Percentiles rank a stretch among this genome's conserved stretches.
phyloP scores from a whole-genome alignment of 164 flowering plant species.

The Piper betle region DNA sequence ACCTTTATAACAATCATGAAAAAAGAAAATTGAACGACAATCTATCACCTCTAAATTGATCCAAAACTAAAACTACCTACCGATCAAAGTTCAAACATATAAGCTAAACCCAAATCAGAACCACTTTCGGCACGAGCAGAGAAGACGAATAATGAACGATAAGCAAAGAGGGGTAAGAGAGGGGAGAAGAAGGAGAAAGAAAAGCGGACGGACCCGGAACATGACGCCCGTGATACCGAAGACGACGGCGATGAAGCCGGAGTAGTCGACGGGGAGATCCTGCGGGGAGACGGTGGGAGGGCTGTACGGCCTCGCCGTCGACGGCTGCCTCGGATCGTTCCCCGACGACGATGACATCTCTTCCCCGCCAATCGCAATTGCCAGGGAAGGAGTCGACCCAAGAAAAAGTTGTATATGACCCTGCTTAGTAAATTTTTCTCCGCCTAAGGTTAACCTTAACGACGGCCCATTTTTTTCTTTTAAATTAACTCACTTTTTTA shows the following conservation, averaged over 20 bases:
- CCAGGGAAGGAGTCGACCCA: too few species aligned
- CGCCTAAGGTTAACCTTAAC: too few species aligned
- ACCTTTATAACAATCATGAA: not conserved
- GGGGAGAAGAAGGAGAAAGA: not conserved
- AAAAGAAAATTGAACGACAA: not conserved
- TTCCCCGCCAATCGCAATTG: not conserved
- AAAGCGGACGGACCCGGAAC: too few species aligned
- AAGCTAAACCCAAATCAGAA: constrained; percentile 83
- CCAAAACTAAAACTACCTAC: constrained; percentile 25
- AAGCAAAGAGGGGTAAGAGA: too few species aligned
- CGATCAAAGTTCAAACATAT: constrained; percentile 72
- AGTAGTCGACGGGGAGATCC: too few species aligned
- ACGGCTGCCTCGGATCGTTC: constrained; percentile 81
- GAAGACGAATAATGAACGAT: constrained; percentile 29
- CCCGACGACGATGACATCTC: constrained; percentile 4
- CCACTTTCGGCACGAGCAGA: constrained; percentile 66
- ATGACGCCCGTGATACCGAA: too few species aligned
- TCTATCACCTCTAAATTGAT: not conserved
- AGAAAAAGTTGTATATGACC: too few species aligned
- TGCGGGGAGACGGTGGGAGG: too few species aligned
- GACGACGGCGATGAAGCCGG: too few species aligned
- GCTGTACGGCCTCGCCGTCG: constrained; percentile 35
- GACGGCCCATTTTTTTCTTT: too few species aligned
- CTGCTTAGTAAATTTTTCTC: too few species aligned
- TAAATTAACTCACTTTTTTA: too few species aligned